Base-by-base conservation (phyloP, 768 basidiomycete genomes). In the Cyathus striatus region DNA sequence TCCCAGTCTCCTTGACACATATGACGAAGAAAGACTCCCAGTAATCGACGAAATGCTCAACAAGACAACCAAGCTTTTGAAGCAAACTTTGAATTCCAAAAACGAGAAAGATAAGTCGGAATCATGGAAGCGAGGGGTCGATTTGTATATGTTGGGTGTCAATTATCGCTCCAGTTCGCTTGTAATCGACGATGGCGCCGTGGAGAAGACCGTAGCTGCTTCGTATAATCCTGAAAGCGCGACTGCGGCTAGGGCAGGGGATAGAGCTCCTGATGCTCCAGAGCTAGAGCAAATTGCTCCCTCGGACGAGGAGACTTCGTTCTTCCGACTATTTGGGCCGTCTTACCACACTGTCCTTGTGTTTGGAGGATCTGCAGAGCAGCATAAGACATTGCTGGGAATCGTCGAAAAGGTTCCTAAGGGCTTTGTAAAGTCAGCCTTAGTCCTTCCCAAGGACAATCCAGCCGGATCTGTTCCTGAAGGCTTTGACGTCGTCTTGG, bases 11-110 rank as follows among this genome's bases (percentile, higher is more conserved):
- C 66, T 76, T 3, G 55, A 65, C 22, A 60, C 68, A 0, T 76
- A 75, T 42, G 57, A 53, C n/a, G 38, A 57, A 12, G 75, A 76
- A 48, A 70, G 75, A 13, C 47, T 75, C 24, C 72, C 66, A 1
- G 65, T 76, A 23, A 67, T 75, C 39, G 63, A 63, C 1, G 62
- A 68, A 41, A 73, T 73, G 69, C 64, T 77, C 17, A 44, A 66
- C 38, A 46, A 60, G 22, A 67, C 71, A 20, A 65, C 65, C n/a
- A 44, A 38, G 3, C 44, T 66, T 3, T 42, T 57, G 34, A 45
- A 56, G 18, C 53, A 52, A 30, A 53, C 57, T 14, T 56, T 64
- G 33, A 39, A 40, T 20, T 40, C 25, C n/a, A 43, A 42, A 13
- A 34, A 46, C 23, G 22, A 35, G 7, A 25, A 36, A 10, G 44